These are phyloP conservation scores for Aspergillus sergii DNA, from an alignment of 2,329 filamentous ascomycete genomes.

Conservation along the genomic window DNA sequence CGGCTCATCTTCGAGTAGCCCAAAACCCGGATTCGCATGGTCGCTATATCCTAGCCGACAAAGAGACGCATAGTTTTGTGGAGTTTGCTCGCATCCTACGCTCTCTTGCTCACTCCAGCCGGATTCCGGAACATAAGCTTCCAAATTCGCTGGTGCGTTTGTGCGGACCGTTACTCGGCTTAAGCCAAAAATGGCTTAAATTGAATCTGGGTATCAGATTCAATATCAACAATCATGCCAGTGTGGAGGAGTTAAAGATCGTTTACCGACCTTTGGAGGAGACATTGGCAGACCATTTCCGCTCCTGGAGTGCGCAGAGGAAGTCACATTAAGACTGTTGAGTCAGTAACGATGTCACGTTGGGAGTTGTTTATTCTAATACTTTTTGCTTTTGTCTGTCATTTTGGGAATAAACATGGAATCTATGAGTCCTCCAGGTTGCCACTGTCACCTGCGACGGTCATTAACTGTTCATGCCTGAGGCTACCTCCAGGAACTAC, in stretches of 20 bases:
- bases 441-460: background rate
- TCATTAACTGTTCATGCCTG: background rate
- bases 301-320: constrained; percentile 10
- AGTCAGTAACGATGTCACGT: too few relatives aligned
- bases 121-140: too few relatives aligned
- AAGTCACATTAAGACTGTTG: background rate
- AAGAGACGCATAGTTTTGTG: too few relatives aligned
- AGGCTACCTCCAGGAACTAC: background rate
- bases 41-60: too few relatives aligned
- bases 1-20: too few relatives aligned
- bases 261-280: constrained; percentile 22
- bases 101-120: too few relatives aligned
- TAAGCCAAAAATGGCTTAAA: constrained; percentile 22
- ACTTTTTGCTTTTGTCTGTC: background rate
- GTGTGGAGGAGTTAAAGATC: constrained; percentile 24
- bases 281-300: constrained; percentile 18
- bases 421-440: background rate
- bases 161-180: constrained; percentile 21
- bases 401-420: background rate
- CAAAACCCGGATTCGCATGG: too few relatives aligned
- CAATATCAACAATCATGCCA: constrained; percentile 23
- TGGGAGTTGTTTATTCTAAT: too few relatives aligned
- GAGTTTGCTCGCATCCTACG: too few relatives aligned
- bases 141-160: too few relatives aligned
- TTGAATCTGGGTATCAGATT: constrained; percentile 25